Base-by-base conservation (phyloP, 1,139 yeast species). In the Yamadazyma sp. region DNA sequence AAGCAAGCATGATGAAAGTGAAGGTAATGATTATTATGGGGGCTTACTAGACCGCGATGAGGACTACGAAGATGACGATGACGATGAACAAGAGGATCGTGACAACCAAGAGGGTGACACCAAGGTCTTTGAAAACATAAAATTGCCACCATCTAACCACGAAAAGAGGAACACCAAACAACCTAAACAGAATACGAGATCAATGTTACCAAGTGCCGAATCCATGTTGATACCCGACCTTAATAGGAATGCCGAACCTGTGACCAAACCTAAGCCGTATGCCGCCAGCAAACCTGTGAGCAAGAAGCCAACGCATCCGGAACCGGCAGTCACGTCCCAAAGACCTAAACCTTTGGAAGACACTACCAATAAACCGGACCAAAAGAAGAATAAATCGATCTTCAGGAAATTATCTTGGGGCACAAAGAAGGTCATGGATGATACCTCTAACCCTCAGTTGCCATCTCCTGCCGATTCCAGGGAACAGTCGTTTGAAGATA, bases 351-450 rank as follows among this genome's bases (percentile, higher is more conserved):
- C 53, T 8, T 49, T 49, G 38, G 58, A 49, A 28, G 53, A 56
- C 56, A 26, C 54, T 47, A 39, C 63, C 52, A 45, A 45, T 46
- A 40, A 48, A 45, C 53, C 58, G 8, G 55, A 56, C 12, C 63
- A 61, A 34, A 69, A 66, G 53, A 63, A 74, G 49, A 69, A 68
- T 51, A 59, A 66, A 45, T 70, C 81, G 0, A 77, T 83, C 47
- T 81, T 83, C 64, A 67, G 88, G 49, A 83, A 81, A 54, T 65
- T 83, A 43, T 81, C 88, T 10, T 73, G 78, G 72, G 79, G 80
- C 15, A 50, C 69, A 2, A 73, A 68, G 51, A 73, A 72, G 51
- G 49, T 66, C 3, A 40, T 56, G 39, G 65, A 59, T 22, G 55
- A 50, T 9, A 37, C 40, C 15, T 28, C 31, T 5, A 47, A 54